Evolutionary conservation across 257 asterid species (phyloP).

Genomic region (Solanum commersonii): DNA sequence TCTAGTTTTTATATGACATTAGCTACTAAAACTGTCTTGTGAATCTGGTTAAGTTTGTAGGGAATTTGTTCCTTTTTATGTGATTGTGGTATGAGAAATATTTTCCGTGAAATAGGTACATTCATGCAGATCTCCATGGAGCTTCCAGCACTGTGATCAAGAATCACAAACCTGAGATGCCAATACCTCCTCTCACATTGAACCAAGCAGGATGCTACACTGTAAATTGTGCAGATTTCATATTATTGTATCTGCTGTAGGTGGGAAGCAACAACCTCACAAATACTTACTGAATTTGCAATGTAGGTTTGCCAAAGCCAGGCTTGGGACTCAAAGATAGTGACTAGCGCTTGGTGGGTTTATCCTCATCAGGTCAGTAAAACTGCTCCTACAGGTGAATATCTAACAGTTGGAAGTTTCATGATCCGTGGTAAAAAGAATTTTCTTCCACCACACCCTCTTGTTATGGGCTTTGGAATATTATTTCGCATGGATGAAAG

Average conservation of each 20-base stretch:
- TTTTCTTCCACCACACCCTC: constrained; percentile 95
- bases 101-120: constrained; percentile 48
- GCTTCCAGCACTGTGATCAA: constrained; percentile 97
- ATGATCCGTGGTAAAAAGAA: constrained; percentile 98
- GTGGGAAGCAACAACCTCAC: neutral
- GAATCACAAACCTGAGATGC: constrained; percentile 83
- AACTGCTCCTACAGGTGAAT: constrained; percentile 98
- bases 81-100: constrained; percentile 6
- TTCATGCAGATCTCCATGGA: constrained; percentile 97
- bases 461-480: constrained; percentile 94
- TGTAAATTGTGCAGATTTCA: constrained; percentile 32
- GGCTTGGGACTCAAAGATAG: constrained; percentile 98
- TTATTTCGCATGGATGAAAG: constrained; percentile 94
- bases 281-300: neutral
- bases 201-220: constrained; percentile 97
- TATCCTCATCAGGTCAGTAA: constrained; percentile 95
- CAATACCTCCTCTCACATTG: constrained; percentile 93
- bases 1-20: neutral
- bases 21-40: neutral
- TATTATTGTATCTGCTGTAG: neutral
- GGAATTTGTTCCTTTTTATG: constrained; percentile 2
- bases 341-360: constrained; percentile 99
- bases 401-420: constrained; percentile 98
- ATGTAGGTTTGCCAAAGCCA: constrained; percentile 93
- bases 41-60: neutral